Evolutionary conservation across 2,329 filamentous ascomycete species (phyloP), one percentile per base, ranked within the genome.

Genomic region (Sphaerulina musiva): DNA sequence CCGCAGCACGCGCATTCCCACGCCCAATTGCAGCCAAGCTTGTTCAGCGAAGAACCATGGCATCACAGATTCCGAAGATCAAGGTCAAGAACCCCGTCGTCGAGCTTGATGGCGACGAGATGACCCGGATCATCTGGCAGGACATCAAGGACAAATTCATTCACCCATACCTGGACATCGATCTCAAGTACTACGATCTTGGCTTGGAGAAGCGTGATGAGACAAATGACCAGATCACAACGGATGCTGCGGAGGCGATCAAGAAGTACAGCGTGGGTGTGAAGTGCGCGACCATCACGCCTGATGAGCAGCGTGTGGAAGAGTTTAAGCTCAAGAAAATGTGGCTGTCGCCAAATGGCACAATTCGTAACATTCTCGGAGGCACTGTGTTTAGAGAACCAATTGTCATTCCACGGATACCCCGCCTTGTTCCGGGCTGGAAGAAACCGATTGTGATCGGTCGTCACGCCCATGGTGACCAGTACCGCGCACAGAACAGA

Each of bases 311-410:
- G 61, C 86, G 93, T 72, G 92, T 98, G 31, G 82, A 97, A 79
- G 93, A 97, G 76, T 98, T 97, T 76, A 91, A 96, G 72, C 82
- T 98, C 66, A 98, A 97, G 87, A 85, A 97, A 79, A 97, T 97
- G 93, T 98, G 93, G 93, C 81, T 97, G 55, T 95, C 89, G 53
- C 93, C 93, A 69, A 98, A 98, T 73, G 93, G 93, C 71, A 98
- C 83, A 58, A 85, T 85, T 70, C 74, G 82, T 68, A 85, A 85
- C 73, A 76, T 78, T 66, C 77, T 84, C 48, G 92, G 92, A 67
- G 93, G 93, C 70, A 98, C 93, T 68, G 92, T 98, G 68, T 98
- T 98, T 86, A 88, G 93, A 74, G 93, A 96, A 76, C 93, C 93
- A 66, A 98, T 98, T 67, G 89, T 98, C 69, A 97, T 98, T 68